These are phyloP conservation scores for Auricularia sp. DNA, from an alignment of 768 basidiomycete species.

Conservation along the genomic window DNA sequence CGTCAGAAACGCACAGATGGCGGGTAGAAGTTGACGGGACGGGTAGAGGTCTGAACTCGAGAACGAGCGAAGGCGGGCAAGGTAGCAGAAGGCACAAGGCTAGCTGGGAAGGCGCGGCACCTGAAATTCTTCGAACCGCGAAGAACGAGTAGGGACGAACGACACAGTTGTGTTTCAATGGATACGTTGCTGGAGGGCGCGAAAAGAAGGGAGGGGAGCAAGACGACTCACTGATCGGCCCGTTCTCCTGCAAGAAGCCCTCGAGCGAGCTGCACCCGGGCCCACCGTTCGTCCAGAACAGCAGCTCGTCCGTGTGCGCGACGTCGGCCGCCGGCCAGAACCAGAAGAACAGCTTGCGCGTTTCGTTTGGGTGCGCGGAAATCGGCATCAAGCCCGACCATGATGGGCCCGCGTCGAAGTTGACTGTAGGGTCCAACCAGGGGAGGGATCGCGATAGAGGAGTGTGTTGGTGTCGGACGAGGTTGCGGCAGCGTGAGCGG, in stretches of 20 bases:
- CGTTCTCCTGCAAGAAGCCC: conserved; percentile 12
- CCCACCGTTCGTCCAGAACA: conserved; percentile 28
- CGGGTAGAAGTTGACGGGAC: no score
- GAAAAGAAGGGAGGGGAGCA: neutral
- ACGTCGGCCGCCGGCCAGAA: conserved; percentile 26
- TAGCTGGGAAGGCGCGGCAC: no score
- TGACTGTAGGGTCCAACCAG: conserved; percentile 14
- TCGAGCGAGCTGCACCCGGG: conserved; percentile 12
- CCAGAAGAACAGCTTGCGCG: conserved; percentile 31
- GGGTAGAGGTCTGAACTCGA: no score
- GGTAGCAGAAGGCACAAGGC: no score
- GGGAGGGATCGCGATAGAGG: no score
- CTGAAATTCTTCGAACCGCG: no score
- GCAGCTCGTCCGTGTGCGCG: conserved; percentile 19
- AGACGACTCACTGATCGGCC: conserved; percentile 5
- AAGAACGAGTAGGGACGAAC: no score
- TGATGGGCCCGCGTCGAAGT: conserved; percentile 28
- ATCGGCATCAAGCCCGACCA: conserved; percentile 24
- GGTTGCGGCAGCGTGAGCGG: no score
- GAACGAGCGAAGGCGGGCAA: no score
- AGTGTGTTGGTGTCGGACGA: no score
- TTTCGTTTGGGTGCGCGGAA: conserved; percentile 27
- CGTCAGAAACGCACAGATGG: neutral
- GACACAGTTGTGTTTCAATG: no score
- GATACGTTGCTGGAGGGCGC: no score